phyloP scores from a whole-genome alignment of 139 green algal genomes.

The Zygnema cylindricum region DNA sequence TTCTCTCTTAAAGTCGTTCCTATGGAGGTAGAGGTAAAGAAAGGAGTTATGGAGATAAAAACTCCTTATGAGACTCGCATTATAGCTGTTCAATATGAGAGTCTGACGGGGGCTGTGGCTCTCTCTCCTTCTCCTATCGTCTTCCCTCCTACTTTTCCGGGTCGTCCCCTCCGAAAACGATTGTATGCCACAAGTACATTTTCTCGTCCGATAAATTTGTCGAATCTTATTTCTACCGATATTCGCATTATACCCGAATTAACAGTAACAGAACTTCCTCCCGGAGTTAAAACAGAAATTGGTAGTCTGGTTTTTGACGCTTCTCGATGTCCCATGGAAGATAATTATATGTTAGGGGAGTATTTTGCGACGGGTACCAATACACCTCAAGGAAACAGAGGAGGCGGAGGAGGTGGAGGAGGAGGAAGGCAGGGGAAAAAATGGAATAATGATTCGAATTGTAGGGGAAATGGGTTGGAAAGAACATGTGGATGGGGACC shows the following conservation, averaged over 20 bases:
- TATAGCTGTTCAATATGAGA: constrained; percentile 14
- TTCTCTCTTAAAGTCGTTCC: not conserved
- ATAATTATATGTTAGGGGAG: constrained; percentile 5
- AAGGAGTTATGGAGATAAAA: not conserved
- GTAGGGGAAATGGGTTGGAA: not conserved
- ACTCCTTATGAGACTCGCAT: not conserved
- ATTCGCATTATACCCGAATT: constrained; percentile 22
- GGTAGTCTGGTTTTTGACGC: constrained; percentile 16
- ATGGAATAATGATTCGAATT: not conserved
- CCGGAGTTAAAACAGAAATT: constrained; percentile 20
- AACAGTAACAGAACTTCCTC: not conserved
- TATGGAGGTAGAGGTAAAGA: not conserved
- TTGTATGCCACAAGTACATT: constrained; percentile 13
- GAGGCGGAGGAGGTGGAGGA: no score
- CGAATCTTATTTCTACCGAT: constrained; percentile 1
- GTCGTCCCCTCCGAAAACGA: not conserved
- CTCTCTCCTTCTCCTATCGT: not conserved
- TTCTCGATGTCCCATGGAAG: not conserved
- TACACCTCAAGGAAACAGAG: not conserved
- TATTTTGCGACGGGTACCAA: not conserved
- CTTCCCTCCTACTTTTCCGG: constrained; percentile 25
- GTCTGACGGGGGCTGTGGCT: not conserved
- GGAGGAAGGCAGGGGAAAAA: not conserved
- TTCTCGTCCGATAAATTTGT: not conserved
- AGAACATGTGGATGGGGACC: not conserved